phyloP scores from a whole-genome alignment of 495 filamentous ascomycete genomes.

The Trichoderma reesei region DNA sequence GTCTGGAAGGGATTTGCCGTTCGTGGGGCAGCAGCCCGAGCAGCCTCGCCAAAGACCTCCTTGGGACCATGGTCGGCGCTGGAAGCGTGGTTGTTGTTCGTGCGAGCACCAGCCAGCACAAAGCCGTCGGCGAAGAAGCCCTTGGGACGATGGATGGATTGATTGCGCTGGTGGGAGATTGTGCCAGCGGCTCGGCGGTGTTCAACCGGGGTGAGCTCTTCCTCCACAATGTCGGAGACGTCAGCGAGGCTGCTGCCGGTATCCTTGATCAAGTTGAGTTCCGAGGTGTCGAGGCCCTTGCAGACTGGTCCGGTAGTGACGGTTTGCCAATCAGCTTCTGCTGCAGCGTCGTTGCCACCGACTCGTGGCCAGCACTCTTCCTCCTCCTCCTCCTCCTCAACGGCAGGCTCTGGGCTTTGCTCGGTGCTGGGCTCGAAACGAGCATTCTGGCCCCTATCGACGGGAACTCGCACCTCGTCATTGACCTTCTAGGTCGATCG shows the following conservation, averaged over 20 bases:
- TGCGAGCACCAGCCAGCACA: not conserved
- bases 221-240: not conserved
- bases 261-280: not conserved
- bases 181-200: not conserved
- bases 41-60: not conserved
- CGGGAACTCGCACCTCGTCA: constrained; percentile 10
- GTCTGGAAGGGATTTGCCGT: not conserved
- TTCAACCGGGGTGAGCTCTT: not conserved
- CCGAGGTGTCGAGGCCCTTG: not conserved
- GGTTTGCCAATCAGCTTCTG: constrained; percentile 11
- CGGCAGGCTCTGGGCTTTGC: not conserved
- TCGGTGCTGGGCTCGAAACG: not conserved
- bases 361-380: not conserved
- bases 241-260: constrained; percentile 6
- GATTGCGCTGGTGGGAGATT: not conserved
- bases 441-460: not conserved
- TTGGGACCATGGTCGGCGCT: not conserved
- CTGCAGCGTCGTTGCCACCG: not conserved
- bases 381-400: not conserved
- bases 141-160: not conserved
- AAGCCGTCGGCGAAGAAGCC: not conserved
- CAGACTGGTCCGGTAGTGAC: not conserved
- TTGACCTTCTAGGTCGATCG: constrained; percentile 7
- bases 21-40: not conserved
- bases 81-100: not conserved